Conservation (phyloP, 2,329 filamentous ascomycete species). For the Pseudopyrenochaeta lycopersici region DNA sequence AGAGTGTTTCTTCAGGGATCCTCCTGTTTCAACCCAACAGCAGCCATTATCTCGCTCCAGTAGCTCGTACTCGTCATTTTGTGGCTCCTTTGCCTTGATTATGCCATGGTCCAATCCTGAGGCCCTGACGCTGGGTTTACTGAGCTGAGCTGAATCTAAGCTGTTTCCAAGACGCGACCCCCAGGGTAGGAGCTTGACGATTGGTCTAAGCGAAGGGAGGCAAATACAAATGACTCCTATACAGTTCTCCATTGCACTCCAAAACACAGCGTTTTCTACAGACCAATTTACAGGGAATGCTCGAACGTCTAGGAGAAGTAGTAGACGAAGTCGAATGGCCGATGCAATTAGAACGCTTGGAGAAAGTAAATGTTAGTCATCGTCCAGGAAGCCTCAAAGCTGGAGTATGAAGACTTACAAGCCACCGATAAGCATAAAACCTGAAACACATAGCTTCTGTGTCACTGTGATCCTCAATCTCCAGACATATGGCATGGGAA, state of each 20-base stretch:
- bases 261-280: slow-evolving; percentile 1
- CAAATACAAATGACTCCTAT: slow-evolving; percentile 4
- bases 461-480: neutral
- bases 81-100: neutral
- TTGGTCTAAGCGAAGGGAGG: slow-evolving; percentile 3
- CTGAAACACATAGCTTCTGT: neutral
- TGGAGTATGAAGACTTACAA: neutral
- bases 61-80: neutral
- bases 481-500: slow-evolving; percentile 1
- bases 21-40: neutral
- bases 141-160: neutral
- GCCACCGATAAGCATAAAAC: neutral
- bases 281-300: slow-evolving; percentile 3
- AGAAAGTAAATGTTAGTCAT: neutral
- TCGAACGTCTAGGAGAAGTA: neutral
- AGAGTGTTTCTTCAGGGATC: neutral
- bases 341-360: neutral
- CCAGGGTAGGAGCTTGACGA: slow-evolving; percentile 1
- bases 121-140: neutral
- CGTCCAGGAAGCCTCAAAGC: neutral
- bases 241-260: slow-evolving; percentile 4
- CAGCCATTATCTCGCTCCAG: neutral
- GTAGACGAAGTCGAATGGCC: neutral
- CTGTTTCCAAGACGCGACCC: neutral
- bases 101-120: neutral